Percentiles rank a stretch among this genome's conserved stretches.
phyloP scores from a whole-genome alignment of 1,139 yeast genomes.

The Lodderomyces beijingensis region DNA sequence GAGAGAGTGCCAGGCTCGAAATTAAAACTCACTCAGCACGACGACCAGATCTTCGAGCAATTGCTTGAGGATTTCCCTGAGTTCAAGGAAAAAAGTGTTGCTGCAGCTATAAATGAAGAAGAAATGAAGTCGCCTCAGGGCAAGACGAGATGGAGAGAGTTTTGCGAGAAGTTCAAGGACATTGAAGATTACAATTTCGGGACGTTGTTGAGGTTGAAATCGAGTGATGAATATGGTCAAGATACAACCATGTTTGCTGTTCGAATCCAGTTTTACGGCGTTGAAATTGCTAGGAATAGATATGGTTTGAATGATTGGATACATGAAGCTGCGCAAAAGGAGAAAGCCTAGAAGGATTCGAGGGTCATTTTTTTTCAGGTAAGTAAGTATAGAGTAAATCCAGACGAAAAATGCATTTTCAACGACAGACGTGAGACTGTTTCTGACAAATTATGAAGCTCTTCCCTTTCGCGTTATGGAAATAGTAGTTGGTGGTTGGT shows the following conservation, averaged over 20 bases:
- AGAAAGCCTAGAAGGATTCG: too few species aligned
- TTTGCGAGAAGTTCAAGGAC: slow-evolving; percentile 77
- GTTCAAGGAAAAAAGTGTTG: slow-evolving; percentile 54
- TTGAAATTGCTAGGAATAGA: slow-evolving; percentile 91
- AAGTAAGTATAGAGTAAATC: background rate
- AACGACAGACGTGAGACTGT: too few species aligned
- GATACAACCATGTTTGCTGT: slow-evolving; percentile 85
- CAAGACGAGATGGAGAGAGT: slow-evolving; percentile 88
- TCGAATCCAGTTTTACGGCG: slow-evolving; percentile 89
- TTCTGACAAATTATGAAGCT: too few species aligned
- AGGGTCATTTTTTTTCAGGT: too few species aligned
- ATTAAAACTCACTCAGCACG: slow-evolving; percentile 71
- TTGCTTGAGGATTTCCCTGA: slow-evolving; percentile 82
- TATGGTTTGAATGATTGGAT: slow-evolving; percentile 93
- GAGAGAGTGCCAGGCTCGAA: slow-evolving; percentile 72
- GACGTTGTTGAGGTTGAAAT: slow-evolving; percentile 73
- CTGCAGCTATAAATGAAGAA: slow-evolving; percentile 62
- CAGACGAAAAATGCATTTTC: too few species aligned
- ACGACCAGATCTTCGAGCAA: slow-evolving; percentile 74
- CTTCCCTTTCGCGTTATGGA: too few species aligned
- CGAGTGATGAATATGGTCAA: slow-evolving; percentile 74
- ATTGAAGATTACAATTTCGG: slow-evolving; percentile 94
- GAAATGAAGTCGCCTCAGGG: slow-evolving; percentile 78
- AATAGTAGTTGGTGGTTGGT: too few species aligned
- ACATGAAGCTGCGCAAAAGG: slow-evolving; percentile 9